These are phyloP conservation scores for Ustilago shanxiensis DNA, from an alignment of 1,284 basidiomycete species.

Conservation along the genomic window DNA sequence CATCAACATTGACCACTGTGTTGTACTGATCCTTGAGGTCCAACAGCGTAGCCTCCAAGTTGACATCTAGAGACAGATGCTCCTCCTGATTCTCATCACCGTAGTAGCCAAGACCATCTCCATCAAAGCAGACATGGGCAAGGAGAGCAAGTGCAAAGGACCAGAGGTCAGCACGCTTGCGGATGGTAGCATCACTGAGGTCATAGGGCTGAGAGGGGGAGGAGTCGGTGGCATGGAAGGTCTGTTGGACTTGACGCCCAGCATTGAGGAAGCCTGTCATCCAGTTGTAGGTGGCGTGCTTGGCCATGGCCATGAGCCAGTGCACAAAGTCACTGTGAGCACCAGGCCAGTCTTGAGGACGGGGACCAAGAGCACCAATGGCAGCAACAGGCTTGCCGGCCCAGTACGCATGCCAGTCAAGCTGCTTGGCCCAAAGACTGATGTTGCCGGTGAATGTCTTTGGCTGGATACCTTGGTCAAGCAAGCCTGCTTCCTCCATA, in stretches of 20 bases:
- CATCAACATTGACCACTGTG: too few relatives aligned
- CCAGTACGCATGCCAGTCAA: conserved; percentile 6
- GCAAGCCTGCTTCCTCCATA: conserved; percentile 1
- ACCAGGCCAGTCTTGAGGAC: neutral
- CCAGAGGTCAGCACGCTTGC: conserved; percentile 1
- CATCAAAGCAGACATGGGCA: neutral
- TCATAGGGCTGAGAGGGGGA: neutral
- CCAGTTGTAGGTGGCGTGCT: neutral
- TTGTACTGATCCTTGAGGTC: neutral
- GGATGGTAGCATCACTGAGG: neutral
- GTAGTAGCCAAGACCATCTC: neutral
- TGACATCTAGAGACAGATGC: neutral
- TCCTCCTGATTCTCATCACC: conserved; percentile 2
- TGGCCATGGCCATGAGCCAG: neutral
- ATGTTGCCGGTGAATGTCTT: conserved; percentile 8
- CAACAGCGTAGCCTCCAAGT: too few relatives aligned
- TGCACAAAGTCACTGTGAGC: neutral
- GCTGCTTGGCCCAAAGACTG: conserved; percentile 4
- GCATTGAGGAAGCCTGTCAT: neutral
- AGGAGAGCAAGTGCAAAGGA: neutral
- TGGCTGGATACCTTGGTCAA: neutral
- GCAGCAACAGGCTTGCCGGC: conserved; percentile 2
- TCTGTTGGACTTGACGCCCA: conserved; percentile 3
- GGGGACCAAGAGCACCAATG: neutral
- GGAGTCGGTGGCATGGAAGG: neutral